These are phyloP conservation scores for Cucumis hystrix DNA, from an alignment of 306 rosid genomes.

Conservation along the genomic window DNA sequence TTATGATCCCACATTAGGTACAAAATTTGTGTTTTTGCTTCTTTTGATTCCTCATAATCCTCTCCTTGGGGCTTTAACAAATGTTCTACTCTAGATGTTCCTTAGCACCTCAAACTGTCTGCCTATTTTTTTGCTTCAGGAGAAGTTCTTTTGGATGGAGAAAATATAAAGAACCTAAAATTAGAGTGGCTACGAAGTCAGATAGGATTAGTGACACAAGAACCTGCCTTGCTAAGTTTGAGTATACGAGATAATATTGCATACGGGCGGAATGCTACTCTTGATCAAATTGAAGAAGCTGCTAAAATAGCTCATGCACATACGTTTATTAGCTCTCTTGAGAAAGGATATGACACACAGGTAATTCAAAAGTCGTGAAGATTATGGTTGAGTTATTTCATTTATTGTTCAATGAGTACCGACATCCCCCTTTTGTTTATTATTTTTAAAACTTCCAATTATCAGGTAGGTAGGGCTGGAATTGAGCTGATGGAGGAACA, in stretches of 20 bases:
- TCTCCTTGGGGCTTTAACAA: not conserved
- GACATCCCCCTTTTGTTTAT: not conserved
- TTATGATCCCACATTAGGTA: slow-evolving; percentile 98
- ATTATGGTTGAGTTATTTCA: not conserved
- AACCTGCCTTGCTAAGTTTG: slow-evolving; percentile 94
- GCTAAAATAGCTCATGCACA: slow-evolving; percentile 98
- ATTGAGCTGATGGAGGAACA: slow-evolving; percentile 83
- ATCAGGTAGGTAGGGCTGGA: slow-evolving; percentile 94
- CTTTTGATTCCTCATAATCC: not conserved
- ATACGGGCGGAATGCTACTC: slow-evolving; percentile 81
- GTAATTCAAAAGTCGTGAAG: slow-evolving; percentile 19
- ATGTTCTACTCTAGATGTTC: not conserved
- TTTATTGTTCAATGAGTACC: not conserved
- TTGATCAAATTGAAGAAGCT: slow-evolving; percentile 98
- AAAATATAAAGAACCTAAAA: slow-evolving; percentile 81
- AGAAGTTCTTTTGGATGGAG: slow-evolving; percentile 99
- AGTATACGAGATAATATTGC: slow-evolving; percentile 98
- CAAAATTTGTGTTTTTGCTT: not conserved
- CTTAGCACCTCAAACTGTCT: not conserved
- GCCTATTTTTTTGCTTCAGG: slow-evolving; percentile 41
- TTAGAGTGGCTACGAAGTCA: slow-evolving; percentile 97
- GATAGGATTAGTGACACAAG: slow-evolving; percentile 96
- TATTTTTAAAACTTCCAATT: slow-evolving; percentile 5
- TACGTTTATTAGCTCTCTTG: slow-evolving; percentile 87
- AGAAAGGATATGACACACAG: slow-evolving; percentile 84